Evolutionary conservation across 805 yeast genomes (phyloP).

Genomic region (Candida ovalis): DNA sequence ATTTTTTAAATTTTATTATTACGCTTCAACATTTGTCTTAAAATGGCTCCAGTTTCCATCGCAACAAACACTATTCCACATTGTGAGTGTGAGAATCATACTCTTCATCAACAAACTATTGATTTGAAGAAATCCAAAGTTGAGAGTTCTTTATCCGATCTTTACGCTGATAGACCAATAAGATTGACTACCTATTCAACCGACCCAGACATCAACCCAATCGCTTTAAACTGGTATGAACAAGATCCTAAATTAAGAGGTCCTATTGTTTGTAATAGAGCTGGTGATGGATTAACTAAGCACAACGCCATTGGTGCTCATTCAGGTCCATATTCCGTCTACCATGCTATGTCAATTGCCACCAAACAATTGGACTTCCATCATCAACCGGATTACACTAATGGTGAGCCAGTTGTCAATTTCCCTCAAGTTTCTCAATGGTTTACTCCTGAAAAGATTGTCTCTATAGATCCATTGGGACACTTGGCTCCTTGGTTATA

Average conservation of each 20-base stretch:
- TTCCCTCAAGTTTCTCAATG: conserved; percentile 55
- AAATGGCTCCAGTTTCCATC: conserved; percentile 6
- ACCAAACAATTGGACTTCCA: conserved; percentile 49
- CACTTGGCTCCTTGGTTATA: conserved; percentile 62
- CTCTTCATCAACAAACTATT: background rate
- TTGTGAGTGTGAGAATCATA: no score
- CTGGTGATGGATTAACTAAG: conserved; percentile 43
- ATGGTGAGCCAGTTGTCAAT: conserved; percentile 58
- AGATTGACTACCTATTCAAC: conserved; percentile 51
- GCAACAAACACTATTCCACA: background rate
- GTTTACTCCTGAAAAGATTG: conserved; percentile 53
- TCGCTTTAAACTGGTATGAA: conserved; percentile 52
- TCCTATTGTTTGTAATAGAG: conserved; percentile 54
- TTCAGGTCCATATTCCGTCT: conserved; percentile 59
- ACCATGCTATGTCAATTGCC: conserved; percentile 65
- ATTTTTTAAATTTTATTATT: no score
- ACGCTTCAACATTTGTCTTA: no score
- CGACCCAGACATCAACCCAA: conserved; percentile 46
- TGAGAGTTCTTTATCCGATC: conserved; percentile 3
- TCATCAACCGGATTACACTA: conserved; percentile 57
- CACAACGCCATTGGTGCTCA: conserved; percentile 67
- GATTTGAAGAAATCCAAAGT: background rate
- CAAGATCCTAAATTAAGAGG: conserved; percentile 47
- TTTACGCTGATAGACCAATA: conserved; percentile 29
- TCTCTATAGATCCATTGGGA: conserved; percentile 64